Conservation (phyloP, 345 rosid species). For the Camelina sativa region DNA sequence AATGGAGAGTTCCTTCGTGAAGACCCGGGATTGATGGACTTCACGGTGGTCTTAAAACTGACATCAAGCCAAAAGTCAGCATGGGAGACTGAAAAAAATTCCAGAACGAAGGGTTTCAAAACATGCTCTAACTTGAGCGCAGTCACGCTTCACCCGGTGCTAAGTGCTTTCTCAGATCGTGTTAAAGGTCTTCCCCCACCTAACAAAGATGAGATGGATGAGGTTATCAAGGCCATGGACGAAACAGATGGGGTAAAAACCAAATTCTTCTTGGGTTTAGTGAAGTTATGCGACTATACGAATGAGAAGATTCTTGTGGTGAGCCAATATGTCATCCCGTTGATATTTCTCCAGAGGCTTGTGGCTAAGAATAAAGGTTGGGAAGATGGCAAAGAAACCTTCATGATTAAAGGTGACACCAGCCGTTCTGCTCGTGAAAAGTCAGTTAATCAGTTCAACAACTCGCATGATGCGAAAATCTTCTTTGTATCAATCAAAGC, state of each 20-base stretch:
- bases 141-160: slow-evolving; percentile 59
- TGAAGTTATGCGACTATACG: slow-evolving; percentile 53
- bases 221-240: slow-evolving; percentile 45
- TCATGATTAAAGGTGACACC: slow-evolving; percentile 62
- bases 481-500: slow-evolving; percentile 78
- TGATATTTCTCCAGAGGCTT: slow-evolving; percentile 64
- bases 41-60: slow-evolving; percentile 59
- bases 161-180: slow-evolving; percentile 30
- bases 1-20: slow-evolving; percentile 70
- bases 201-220: slow-evolving; percentile 58
- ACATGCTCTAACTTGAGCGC: not conserved
- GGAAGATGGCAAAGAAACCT: slow-evolving; percentile 56
- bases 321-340: slow-evolving; percentile 66
- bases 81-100: slow-evolving; percentile 44
- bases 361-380: slow-evolving; percentile 55
- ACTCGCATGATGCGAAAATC: slow-evolving; percentile 59
- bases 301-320: slow-evolving; percentile 76
- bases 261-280: slow-evolving; percentile 59
- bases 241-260: slow-evolving; percentile 61
- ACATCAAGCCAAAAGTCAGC: slow-evolving; percentile 53
- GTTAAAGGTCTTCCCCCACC: not conserved
- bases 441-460: slow-evolving; percentile 62
- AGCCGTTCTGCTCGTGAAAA: slow-evolving; percentile 52
- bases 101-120: slow-evolving; percentile 50
- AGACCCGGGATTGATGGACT: slow-evolving; percentile 70